Conservation (phyloP, 2,329 filamentous ascomycete genomes). For the Cladobotryum protrusum region DNA sequence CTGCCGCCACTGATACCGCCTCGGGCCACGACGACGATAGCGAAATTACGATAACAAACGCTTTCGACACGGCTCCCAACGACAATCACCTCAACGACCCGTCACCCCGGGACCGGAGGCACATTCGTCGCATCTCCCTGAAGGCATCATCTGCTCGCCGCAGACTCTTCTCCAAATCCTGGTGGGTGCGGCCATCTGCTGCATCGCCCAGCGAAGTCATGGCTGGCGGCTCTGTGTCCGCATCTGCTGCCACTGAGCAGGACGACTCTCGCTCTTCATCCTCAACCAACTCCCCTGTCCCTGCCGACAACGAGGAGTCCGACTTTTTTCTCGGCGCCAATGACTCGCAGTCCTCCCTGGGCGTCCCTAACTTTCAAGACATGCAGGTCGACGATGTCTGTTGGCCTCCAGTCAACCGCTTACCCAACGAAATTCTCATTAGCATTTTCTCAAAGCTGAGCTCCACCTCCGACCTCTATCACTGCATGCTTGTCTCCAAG, state of each 20-base stretch:
- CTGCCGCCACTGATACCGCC: too few species aligned
- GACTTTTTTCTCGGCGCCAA: slow-evolving; percentile 87
- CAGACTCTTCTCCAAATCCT: background rate
- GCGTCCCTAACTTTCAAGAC: slow-evolving; percentile 69
- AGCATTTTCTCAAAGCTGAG: slow-evolving; percentile 81
- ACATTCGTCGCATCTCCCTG: background rate
- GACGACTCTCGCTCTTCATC: slow-evolving; percentile 56
- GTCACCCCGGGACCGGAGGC: background rate
- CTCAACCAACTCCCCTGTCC: slow-evolving; percentile 67
- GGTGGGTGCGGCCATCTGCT: slow-evolving; percentile 4
- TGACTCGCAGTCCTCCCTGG: slow-evolving; percentile 88
- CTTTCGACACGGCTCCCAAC: background rate
- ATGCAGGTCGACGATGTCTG: slow-evolving; percentile 65
- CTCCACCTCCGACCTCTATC: slow-evolving; percentile 68
- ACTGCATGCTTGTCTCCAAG: slow-evolving; percentile 91
- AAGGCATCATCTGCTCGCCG: background rate
- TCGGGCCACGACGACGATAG: background rate
- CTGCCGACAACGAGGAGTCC: slow-evolving; percentile 81
- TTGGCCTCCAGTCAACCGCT: slow-evolving; percentile 70
- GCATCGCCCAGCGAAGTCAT: slow-evolving; percentile 7
- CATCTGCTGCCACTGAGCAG: slow-evolving; percentile 29
- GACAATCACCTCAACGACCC: background rate
- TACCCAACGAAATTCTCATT: slow-evolving; percentile 94
- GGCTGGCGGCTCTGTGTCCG: slow-evolving; percentile 4
- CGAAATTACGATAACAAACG: background rate